Evolutionary conservation across 495 filamentous ascomycete species (phyloP).

Genomic region (Hyaloscypha finlandica): DNA sequence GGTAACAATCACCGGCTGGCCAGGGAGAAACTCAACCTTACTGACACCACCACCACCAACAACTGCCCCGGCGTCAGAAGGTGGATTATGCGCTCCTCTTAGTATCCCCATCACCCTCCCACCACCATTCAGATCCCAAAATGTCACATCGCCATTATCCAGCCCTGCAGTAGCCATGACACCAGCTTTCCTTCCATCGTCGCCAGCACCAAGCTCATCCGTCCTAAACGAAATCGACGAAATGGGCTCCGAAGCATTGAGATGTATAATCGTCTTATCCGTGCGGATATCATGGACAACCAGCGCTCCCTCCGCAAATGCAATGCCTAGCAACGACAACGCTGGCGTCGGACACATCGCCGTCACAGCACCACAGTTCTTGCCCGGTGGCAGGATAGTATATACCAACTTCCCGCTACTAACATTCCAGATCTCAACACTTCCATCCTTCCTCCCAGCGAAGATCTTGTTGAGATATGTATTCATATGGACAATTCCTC

Average conservation of each 20-base stretch:
- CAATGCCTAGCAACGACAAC: conserved; percentile 83
- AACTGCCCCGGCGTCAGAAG: conserved; percentile 41
- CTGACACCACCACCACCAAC: conserved; percentile 64
- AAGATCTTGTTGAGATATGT: conserved; percentile 97
- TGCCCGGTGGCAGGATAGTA: conserved; percentile 70
- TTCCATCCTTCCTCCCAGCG: conserved; percentile 81
- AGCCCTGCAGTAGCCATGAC: conserved; percentile 81
- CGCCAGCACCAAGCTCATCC: conserved; percentile 86
- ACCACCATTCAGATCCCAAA: conserved; percentile 94
- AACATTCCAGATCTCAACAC: conserved; percentile 95
- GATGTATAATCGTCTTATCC: conserved; percentile 66
- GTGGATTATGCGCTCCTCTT: conserved; percentile 80
- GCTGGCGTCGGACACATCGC: conserved; percentile 81
- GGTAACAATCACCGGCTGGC: conserved; percentile 86
- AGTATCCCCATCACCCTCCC: conserved; percentile 80
- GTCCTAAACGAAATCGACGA: conserved; percentile 88
- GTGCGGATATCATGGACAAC: conserved; percentile 78
- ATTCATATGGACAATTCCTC: conserved; percentile 77
- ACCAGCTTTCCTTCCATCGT: conserved; percentile 76
- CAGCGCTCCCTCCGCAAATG: conserved; percentile 76
- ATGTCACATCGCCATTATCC: conserved; percentile 78
- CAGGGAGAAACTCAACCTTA: conserved; percentile 86
- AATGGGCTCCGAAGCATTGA: conserved; percentile 63
- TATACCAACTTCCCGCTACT: conserved; percentile 87
- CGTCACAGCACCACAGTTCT: conserved; percentile 71